Percentiles rank a stretch among this genome's conserved stretches.
Conservation (phyloP, 2,329 filamentous ascomycete genomes). For the Exophiala oligosperma region DNA sequence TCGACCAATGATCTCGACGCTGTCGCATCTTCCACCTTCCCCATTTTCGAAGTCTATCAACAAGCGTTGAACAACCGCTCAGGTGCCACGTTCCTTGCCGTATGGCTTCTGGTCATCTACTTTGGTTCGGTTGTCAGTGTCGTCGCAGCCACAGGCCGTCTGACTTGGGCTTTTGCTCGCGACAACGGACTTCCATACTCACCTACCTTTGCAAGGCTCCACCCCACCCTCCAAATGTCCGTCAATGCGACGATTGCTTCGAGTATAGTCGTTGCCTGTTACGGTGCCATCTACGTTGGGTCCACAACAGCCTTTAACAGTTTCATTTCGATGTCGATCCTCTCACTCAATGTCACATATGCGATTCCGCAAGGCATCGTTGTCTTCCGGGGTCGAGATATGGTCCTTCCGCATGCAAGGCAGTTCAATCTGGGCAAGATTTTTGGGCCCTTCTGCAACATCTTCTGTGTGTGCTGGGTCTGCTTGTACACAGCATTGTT, state of each 20-base stretch:
- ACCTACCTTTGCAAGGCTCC: conserved; percentile 38
- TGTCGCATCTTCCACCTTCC: conserved; percentile 21
- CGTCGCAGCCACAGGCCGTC: conserved; percentile 52
- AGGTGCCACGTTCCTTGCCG: conserved; percentile 23
- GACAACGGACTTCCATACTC: conserved; percentile 50
- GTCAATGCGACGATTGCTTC: conserved; percentile 39
- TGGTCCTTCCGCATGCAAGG: conserved; percentile 27
- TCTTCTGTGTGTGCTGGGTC: conserved; percentile 34
- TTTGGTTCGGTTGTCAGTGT: conserved; percentile 48
- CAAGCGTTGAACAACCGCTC: conserved; percentile 24
- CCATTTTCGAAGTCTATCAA: conserved; percentile 25
- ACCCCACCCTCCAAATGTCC: conserved; percentile 37
- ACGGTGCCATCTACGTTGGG: conserved; percentile 37
- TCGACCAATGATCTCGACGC: conserved; percentile 24
- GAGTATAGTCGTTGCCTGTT: conserved; percentile 34
- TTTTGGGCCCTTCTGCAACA: conserved; percentile 35
- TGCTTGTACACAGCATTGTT: conserved; percentile 32
- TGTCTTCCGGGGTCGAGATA: conserved; percentile 38
- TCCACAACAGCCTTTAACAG: conserved; percentile 28
- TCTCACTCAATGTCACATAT: conserved; percentile 20
- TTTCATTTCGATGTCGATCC: conserved; percentile 31
- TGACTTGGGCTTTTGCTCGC: conserved; percentile 55
- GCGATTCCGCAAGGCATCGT: conserved; percentile 41
- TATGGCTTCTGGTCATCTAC: conserved; percentile 38
- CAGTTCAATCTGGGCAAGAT: conserved; percentile 26